phyloP scores from a whole-genome alignment of 495 filamentous ascomycete genomes.

The Penicillium nucicola region DNA sequence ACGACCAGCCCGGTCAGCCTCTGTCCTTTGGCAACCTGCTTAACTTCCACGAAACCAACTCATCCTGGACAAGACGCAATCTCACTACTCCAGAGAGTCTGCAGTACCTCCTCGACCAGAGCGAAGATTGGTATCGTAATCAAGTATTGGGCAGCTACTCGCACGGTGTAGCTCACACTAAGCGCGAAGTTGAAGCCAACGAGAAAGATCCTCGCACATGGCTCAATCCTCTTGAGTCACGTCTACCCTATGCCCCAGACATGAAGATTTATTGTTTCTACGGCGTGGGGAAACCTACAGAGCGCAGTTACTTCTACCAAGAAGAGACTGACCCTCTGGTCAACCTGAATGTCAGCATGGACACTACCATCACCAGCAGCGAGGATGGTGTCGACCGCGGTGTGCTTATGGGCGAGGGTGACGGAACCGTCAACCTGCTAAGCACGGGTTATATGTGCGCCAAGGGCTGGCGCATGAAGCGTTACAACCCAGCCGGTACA shows the following conservation, averaged over 20 bases:
- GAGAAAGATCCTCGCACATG: constrained; percentile 79
- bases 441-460: constrained; percentile 95
- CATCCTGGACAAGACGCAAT: constrained; percentile 62
- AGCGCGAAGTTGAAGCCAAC: constrained; percentile 79
- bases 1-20: constrained; percentile 72
- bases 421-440: constrained; percentile 88
- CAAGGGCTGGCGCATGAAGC: constrained; percentile 84
- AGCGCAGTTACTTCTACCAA: constrained; percentile 88
- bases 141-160: constrained; percentile 74
- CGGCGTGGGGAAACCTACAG: constrained; percentile 86
- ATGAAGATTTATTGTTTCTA: constrained; percentile 99
- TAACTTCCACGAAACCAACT: constrained; percentile 74
- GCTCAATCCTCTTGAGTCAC: constrained; percentile 91
- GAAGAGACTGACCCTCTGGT: constrained; percentile 61
- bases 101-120: constrained; percentile 69
- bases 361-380: constrained; percentile 69
- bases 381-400: constrained; percentile 73
- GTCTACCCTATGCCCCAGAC: constrained; percentile 81
- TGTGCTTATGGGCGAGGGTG: constrained; percentile 89
- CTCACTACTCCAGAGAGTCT: constrained; percentile 77
- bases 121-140: constrained; percentile 81
- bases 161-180: constrained; percentile 81
- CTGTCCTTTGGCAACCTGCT: constrained; percentile 77
- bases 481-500: constrained; percentile 84
- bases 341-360: constrained; percentile 83